Conservation (phyloP, 495 filamentous ascomycete species). For the Penicillium dipodomyicola region DNA sequence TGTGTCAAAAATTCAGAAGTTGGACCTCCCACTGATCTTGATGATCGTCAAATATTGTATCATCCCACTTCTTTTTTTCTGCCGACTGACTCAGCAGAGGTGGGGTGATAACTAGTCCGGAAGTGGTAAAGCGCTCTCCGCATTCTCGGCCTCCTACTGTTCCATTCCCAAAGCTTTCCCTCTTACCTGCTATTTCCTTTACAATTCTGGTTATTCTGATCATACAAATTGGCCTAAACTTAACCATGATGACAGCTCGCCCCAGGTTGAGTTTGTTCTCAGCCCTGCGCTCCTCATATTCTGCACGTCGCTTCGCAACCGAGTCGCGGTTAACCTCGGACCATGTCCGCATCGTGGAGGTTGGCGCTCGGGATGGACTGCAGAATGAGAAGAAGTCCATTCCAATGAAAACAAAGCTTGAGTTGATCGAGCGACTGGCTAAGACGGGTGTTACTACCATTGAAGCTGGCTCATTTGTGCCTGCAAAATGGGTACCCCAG, state of each 20-base stretch:
- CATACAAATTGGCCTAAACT: not conserved
- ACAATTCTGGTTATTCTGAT: not conserved
- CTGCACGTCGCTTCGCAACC: conserved; percentile 38
- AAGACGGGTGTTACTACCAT: conserved; percentile 82
- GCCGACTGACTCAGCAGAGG: conserved; percentile 14
- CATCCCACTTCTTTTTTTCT: conserved; percentile 20
- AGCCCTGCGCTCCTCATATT: conserved; percentile 30
- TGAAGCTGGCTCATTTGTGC: conserved; percentile 92
- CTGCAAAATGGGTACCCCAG: conserved; percentile 98
- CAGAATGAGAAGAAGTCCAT: conserved; percentile 93
- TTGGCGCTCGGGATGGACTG: conserved; percentile 89
- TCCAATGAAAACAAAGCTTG: conserved; percentile 76
- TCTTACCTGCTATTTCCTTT: not conserved
- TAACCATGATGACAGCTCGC: conserved; percentile 24
- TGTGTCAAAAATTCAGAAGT: not conserved
- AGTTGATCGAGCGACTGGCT: conserved; percentile 77
- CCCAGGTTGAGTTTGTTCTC: conserved; percentile 32
- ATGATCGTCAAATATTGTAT: not conserved
- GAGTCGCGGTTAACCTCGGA: conserved; percentile 51
- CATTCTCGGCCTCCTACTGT: conserved; percentile 15
- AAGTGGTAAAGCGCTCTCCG: conserved; percentile 27
- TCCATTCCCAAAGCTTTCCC: conserved; percentile 2
- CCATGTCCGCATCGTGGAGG: conserved; percentile 76
- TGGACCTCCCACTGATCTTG: not conserved
- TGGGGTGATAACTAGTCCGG: conserved; percentile 19